Percentiles rank a stretch among this genome's conserved stretches.
Evolutionary conservation across 371 early-diverging fungal species (phyloP).

Genomic region (Mucor circinelloides): DNA sequence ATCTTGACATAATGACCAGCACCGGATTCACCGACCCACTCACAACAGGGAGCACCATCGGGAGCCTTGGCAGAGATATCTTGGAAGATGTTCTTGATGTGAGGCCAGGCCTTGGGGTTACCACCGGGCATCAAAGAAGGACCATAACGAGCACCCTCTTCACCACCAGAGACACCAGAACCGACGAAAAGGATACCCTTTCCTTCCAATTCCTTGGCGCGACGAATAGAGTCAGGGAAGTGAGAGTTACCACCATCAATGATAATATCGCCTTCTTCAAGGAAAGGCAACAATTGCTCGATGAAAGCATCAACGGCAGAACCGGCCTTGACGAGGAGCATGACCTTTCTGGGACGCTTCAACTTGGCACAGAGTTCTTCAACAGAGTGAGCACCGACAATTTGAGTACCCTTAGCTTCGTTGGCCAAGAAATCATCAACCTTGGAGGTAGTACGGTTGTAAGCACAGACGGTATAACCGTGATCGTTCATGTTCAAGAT

Average conservation of each 20-base stretch:
- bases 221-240: constrained; percentile 96
- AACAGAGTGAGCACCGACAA: constrained; percentile 93
- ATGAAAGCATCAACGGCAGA: constrained; percentile 95
- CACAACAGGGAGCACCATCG: constrained; percentile 95
- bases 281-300: constrained; percentile 80
- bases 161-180: constrained; percentile 99
- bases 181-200: constrained; percentile 96
- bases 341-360: constrained; percentile 94
- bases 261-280: constrained; percentile 94
- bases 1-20: constrained; percentile 99
- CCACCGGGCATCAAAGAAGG: constrained; percentile 99
- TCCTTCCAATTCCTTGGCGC: constrained; percentile 82
- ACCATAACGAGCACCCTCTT: constrained; percentile 99
- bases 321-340: constrained; percentile 98
- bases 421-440: constrained; percentile 93
- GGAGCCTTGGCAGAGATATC: constrained; percentile 91
- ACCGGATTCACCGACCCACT: constrained; percentile 98
- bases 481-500: constrained; percentile 98
- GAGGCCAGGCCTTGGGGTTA: constrained; percentile 89
- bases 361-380: constrained; percentile 92
- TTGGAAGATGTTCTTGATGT: constrained; percentile 94
- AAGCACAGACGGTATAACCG: constrained; percentile 92
- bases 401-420: constrained; percentile 96
- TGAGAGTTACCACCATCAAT: constrained; percentile 99
- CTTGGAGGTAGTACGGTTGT: constrained; percentile 97